These are phyloP conservation scores for Monosporascus sp. DNA, from an alignment of 2,329 filamentous ascomycete species.

Conservation along the genomic window DNA sequence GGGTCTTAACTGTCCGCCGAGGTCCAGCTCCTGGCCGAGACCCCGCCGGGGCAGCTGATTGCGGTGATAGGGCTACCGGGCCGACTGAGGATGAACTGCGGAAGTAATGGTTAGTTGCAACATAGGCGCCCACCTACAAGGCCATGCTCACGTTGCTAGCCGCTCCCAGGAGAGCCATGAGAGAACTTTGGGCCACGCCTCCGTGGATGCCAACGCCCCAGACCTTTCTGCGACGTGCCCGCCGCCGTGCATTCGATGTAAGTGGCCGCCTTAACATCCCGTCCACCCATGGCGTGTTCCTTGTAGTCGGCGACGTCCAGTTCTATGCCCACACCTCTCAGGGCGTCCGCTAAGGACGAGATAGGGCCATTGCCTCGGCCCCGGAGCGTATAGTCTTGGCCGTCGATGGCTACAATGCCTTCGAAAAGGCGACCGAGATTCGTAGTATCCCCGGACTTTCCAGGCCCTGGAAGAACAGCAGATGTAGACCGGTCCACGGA, in stretches of 20 bases:
- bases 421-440: conserved; percentile 78
- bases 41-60: conserved; percentile 50
- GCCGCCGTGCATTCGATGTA: conserved; percentile 83
- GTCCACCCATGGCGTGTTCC: conserved; percentile 82
- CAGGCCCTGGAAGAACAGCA: conserved; percentile 61
- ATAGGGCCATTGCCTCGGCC: conserved; percentile 88
- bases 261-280: conserved; percentile 85
- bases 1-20: conserved; percentile 18
- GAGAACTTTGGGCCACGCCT: conserved; percentile 84
- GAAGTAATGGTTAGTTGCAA: neutral
- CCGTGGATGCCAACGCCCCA: conserved; percentile 92
- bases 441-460: conserved; percentile 70
- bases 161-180: conserved; percentile 79
- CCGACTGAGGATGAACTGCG: conserved; percentile 66
- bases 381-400: conserved; percentile 68
- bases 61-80: conserved; percentile 64
- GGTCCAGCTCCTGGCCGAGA: conserved; percentile 31
- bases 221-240: conserved; percentile 63
- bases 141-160: conserved; percentile 69
- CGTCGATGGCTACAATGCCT: conserved; percentile 79
- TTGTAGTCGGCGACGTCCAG: conserved; percentile 93
- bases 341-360: conserved; percentile 77
- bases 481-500: conserved; percentile 74
- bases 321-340: conserved; percentile 73
- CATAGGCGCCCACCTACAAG: neutral